Evolutionary conservation across 148 eudicot genomes (phyloP).

Genomic region (Chenopodium album): DNA sequence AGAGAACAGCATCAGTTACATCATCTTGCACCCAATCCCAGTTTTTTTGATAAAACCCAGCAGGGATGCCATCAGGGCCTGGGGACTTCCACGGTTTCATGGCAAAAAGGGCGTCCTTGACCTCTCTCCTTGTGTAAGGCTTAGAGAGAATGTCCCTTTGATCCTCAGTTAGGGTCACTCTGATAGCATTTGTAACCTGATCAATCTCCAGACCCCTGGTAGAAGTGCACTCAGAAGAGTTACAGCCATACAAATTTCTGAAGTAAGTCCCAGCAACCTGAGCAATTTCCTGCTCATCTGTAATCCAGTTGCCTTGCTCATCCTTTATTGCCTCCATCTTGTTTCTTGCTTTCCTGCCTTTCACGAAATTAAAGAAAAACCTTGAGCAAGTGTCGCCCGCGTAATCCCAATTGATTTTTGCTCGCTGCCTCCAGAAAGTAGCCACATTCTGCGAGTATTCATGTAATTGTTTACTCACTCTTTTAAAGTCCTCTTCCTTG

Average conservation of each 20-base stretch:
- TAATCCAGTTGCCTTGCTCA: background rate
- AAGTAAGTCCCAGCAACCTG: too few relatives aligned
- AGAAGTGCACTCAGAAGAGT: too few relatives aligned
- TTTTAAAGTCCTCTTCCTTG: background rate
- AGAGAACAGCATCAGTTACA: background rate
- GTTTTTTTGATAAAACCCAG: background rate
- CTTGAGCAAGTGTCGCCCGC: background rate
- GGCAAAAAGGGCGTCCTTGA: background rate
- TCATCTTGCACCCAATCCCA: background rate
- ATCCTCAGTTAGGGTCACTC: background rate
- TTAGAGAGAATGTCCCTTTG: too few relatives aligned
- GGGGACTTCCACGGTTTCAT: background rate
- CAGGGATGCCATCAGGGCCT: background rate
- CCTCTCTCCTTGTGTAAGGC: background rate
- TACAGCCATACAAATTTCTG: too few relatives aligned
- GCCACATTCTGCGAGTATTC: background rate
- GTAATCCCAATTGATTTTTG: background rate
- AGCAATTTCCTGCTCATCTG: background rate
- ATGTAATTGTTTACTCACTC: background rate
- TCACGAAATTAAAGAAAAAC: too few relatives aligned
- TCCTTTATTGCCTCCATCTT: background rate
- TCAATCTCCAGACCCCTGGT: too few relatives aligned
- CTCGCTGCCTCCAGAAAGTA: background rate
- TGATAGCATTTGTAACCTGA: background rate
- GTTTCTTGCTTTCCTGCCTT: background rate